Evolutionary conservation across 225 moss, liverwort and hornwort species (phyloP).

Genomic region (Physcomitrellopsis africana): DNA sequence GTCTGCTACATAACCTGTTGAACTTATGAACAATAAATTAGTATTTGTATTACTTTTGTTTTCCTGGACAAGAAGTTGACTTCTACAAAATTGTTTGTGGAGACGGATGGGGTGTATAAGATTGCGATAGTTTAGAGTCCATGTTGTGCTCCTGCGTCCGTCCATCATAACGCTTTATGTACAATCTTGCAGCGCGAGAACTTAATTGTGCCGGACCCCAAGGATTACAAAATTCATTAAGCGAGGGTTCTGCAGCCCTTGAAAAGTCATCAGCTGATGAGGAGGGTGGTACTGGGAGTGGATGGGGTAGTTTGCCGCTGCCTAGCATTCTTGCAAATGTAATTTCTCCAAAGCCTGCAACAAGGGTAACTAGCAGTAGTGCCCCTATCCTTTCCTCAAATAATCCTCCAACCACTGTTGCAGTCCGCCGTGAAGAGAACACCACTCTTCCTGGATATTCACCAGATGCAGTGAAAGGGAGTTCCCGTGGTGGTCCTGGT

Average conservation of each 20-base stretch:
- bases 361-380: slow-evolving; percentile 45
- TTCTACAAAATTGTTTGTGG: neutral
- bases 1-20: slow-evolving; percentile 7
- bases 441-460: slow-evolving; percentile 37
- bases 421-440: slow-evolving; percentile 37
- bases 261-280: slow-evolving; percentile 36
- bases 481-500: slow-evolving; percentile 72
- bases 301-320: slow-evolving; percentile 73
- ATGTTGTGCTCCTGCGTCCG: slow-evolving; percentile 12
- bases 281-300: slow-evolving; percentile 45
- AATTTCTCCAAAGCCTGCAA: slow-evolving; percentile 68
- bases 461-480: slow-evolving; percentile 44
- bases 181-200: slow-evolving; percentile 50
- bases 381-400: slow-evolving; percentile 29
- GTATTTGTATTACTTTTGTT: neutral
- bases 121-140: neutral
- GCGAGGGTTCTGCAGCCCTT: slow-evolving; percentile 49
- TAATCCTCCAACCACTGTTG: slow-evolving; percentile 25
- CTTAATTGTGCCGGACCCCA: slow-evolving; percentile 46
- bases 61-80: slow-evolving; percentile 15
- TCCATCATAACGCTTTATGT: slow-evolving; percentile 5
- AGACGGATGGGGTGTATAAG: neutral
- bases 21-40: slow-evolving; percentile 11
- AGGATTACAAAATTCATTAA: slow-evolving; percentile 44
- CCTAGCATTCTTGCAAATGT: slow-evolving; percentile 80